phyloP scores from a whole-genome alignment of 1,139 yeast species.

The Zygosaccharomyces sapae region DNA sequence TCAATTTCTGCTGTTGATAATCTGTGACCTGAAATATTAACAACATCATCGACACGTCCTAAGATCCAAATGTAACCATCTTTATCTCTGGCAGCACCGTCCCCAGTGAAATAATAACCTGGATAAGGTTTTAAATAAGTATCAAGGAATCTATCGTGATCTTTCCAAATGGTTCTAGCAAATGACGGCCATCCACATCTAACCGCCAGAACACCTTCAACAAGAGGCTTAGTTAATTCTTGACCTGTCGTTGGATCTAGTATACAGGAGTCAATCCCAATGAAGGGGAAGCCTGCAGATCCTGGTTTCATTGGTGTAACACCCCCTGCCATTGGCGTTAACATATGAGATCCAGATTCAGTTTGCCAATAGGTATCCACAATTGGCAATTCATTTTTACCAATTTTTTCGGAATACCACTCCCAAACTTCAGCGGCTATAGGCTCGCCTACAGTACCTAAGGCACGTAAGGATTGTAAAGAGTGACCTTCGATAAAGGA shows the following conservation, averaged over 20 bases:
- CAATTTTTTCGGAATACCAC: constrained; percentile 80
- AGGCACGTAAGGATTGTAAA: constrained; percentile 60
- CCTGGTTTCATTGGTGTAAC: constrained; percentile 77
- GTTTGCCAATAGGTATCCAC: constrained; percentile 85
- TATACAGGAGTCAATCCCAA: constrained; percentile 65
- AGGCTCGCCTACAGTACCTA: constrained; percentile 91
- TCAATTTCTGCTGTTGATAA: constrained; percentile 80
- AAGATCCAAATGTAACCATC: constrained; percentile 78
- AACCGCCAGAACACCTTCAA: constrained; percentile 72
- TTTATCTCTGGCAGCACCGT: constrained; percentile 74
- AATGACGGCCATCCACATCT: constrained; percentile 76
- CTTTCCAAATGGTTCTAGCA: constrained; percentile 71
- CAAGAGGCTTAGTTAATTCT: constrained; percentile 57
- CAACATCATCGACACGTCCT: constrained; percentile 82
- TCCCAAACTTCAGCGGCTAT: constrained; percentile 92
- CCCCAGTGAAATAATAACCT: constrained; percentile 71
- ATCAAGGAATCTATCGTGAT: constrained; percentile 62
- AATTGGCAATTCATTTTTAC: constrained; percentile 68
- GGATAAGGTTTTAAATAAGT: constrained; percentile 69
- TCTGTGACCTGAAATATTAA: constrained; percentile 76
- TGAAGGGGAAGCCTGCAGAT: constrained; percentile 72
- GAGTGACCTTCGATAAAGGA: constrained; percentile 60
- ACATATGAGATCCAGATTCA: constrained; percentile 71
- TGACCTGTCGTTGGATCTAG: constrained; percentile 70
- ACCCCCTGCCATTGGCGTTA: constrained; percentile 59